Evolutionary conservation across 164 flowering plant species (phyloP).

Genomic region (Berberis thunbergii): DNA sequence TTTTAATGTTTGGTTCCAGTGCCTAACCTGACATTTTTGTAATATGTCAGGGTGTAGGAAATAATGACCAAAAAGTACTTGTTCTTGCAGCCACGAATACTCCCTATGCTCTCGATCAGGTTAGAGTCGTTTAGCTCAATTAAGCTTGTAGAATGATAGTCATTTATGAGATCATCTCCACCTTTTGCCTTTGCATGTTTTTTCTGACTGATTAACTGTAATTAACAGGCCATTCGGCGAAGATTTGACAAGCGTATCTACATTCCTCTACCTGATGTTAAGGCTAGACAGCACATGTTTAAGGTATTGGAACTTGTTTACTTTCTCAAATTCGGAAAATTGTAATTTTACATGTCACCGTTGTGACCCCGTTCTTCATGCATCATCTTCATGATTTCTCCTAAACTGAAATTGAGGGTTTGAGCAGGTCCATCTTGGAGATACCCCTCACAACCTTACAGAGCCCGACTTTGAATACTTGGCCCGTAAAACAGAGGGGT

Average conservation of each 20-base stretch:
- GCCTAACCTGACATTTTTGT: not conserved
- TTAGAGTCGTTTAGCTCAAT: constrained; percentile 10
- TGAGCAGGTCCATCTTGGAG: constrained; percentile 60
- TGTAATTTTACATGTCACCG: no score
- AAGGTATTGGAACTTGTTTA: constrained; percentile 36
- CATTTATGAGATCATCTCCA: not conserved
- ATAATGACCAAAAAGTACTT: constrained; percentile 91
- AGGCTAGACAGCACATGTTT: constrained; percentile 97
- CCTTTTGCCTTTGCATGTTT: not conserved
- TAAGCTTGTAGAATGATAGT: not conserved
- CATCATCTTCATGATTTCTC: not conserved
- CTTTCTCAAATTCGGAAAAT: no score
- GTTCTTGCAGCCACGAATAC: constrained; percentile 99
- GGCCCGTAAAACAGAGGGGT: constrained; percentile 82
- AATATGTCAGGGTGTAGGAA: constrained; percentile 73
- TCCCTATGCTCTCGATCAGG: constrained; percentile 98
- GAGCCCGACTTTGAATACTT: constrained; percentile 84
- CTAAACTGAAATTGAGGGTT: not conserved
- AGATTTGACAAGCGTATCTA: constrained; percentile 97
- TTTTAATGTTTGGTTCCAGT: not conserved
- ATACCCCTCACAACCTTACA: constrained; percentile 43
- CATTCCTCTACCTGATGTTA: constrained; percentile 92
- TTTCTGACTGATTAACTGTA: constrained; percentile 4
- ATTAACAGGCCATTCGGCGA: constrained; percentile 71
- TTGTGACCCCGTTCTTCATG: no score